Evolutionary conservation across 441 rosid species (phyloP).

Genomic region (Bocquillonia castaneifolia): DNA sequence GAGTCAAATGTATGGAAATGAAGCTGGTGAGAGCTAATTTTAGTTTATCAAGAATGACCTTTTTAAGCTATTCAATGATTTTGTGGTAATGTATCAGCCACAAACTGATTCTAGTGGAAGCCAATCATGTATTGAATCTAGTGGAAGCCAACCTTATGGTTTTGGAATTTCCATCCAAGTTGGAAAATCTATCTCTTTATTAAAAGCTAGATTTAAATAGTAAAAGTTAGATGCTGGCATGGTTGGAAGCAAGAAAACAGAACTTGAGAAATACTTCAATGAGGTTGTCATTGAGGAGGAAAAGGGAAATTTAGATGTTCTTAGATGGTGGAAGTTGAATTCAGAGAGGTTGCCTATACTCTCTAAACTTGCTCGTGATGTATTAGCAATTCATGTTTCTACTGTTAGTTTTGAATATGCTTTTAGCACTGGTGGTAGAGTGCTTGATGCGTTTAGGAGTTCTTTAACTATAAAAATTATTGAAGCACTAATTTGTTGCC

Average conservation of each 20-base stretch:
- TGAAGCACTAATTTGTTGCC: background rate
- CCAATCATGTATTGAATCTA: no score
- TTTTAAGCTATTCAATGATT: background rate
- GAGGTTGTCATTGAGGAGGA: background rate
- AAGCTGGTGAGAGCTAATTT: background rate
- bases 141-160: no score
- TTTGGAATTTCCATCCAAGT: no score
- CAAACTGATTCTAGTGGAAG: no score
- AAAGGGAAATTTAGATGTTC: background rate
- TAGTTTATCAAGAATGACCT: background rate
- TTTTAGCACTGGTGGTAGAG: background rate
- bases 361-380: background rate
- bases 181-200: no score
- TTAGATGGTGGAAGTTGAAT: slow-evolving; percentile 13
- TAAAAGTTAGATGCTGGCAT: background rate
- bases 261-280: background rate
- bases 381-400: slow-evolving; percentile 1
- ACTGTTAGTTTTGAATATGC: background rate
- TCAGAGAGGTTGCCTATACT: background rate
- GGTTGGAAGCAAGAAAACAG: background rate
- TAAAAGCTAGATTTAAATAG: background rate
- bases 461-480: background rate
- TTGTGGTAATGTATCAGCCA: background rate
- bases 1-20: background rate
- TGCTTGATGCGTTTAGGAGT: background rate